Conservation (phyloP, 1,284 basidiomycete species). For the Neonothopanus nambi region DNA sequence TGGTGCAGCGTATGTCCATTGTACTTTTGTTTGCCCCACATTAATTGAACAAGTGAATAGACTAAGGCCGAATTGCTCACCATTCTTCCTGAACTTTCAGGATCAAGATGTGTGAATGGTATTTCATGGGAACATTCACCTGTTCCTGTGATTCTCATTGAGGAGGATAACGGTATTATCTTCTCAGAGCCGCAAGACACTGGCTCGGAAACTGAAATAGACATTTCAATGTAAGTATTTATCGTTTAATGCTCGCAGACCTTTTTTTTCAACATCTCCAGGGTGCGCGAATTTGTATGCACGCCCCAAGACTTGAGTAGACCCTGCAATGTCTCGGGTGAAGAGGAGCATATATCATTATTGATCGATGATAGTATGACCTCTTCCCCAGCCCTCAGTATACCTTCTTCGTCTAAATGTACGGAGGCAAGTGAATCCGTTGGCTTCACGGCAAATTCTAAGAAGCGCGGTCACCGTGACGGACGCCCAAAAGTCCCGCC, state of each 20-base stretch:
- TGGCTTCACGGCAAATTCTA: too few relatives aligned
- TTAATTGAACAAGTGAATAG: background rate
- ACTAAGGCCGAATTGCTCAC: conserved; percentile 6
- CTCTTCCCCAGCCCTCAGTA: too few relatives aligned
- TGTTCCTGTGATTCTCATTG: conserved; percentile 5
- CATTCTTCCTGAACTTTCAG: conserved; percentile 6
- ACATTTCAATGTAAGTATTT: conserved; percentile 3
- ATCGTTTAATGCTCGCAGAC: background rate
- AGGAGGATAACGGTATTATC: conserved; percentile 3
- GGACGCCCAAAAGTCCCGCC: too few relatives aligned
- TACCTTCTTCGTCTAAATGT: too few relatives aligned
- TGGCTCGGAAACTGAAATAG: background rate
- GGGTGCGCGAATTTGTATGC: conserved; percentile 8
- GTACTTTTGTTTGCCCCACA: background rate
- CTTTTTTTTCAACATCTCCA: background rate
- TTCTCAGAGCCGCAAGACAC: background rate
- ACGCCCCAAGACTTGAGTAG: background rate
- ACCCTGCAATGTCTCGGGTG: too few relatives aligned
- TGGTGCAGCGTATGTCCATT: conserved; percentile 10
- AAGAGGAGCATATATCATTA: too few relatives aligned
- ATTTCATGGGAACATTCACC: background rate
- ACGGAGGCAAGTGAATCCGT: too few relatives aligned
- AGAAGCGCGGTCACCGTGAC: too few relatives aligned
- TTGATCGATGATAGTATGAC: too few relatives aligned
- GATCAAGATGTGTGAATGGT: background rate